Base-by-base conservation (phyloP, 371 early-diverging fungal genomes). In the Batkoa obscura region DNA sequence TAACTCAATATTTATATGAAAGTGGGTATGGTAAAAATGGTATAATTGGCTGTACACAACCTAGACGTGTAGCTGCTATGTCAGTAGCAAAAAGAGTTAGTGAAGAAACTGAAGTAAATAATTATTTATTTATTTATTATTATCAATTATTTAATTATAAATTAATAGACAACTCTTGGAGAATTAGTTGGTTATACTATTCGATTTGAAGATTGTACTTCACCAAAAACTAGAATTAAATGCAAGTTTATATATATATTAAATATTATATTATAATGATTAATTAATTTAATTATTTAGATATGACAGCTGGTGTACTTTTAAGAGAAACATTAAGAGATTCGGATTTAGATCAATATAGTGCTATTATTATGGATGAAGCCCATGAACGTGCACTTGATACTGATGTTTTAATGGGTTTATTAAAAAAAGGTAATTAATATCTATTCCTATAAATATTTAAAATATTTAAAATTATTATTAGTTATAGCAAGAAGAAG, bases 231-330 rank as follows among this genome's bases (percentile, higher is more conserved):
- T 0, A 62, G 76, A 1, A 94, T 99, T 60, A 91, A 94, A 70
- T 94, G 80, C 69, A 69, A 17, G n/a, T 37, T 37, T 3, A 4
- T 1, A 12, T 37, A 13, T 13, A 45, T 13, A 37, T 47, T 32
- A 3, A 38, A 52, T 35, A 43, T 23, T 45, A 42, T 15, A 15
- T 6, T 32, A 8, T 39, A 59, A n/a, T n/a, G n/a, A 55, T 43
- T 5, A 42, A 37, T 48, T 2, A 33, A 12, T 58, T 53, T 53
- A 50, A 3, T 45, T 41, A 15, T 31, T n/a, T 58, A 73, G 72
- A 95, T 64, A 96, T 99, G 90, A 99, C 99, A 1, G 99, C 97
- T 61, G 99, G 99, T 70, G 88, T 98, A 31, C 66, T 99, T 38
- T 68, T 97, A 12, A 81, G 93, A 65, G 98, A 99, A 61, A 83